These are phyloP conservation scores for Brassica nigra DNA, from an alignment of 345 rosid genomes.

Conservation along the genomic window DNA sequence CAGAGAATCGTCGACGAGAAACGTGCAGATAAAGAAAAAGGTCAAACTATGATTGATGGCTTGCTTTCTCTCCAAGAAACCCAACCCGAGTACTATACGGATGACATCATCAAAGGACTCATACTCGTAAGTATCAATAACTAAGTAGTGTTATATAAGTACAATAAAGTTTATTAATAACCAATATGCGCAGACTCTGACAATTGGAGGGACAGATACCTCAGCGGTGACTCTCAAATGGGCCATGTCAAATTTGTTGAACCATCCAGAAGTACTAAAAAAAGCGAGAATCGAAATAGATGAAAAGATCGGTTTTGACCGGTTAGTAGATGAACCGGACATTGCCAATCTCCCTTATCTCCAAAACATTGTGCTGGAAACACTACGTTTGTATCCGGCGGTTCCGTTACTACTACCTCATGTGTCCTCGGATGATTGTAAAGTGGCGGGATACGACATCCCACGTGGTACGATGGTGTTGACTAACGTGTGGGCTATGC, in stretches of 20 bases:
- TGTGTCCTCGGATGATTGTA: constrained; percentile 45
- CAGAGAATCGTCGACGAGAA: constrained; percentile 53
- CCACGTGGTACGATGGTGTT: constrained; percentile 50
- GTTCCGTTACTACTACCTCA: constrained; percentile 57
- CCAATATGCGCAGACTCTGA: constrained; percentile 31
- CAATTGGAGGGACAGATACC: constrained; percentile 56
- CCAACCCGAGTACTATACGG: constrained; percentile 50
- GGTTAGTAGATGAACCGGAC: constrained; percentile 48
- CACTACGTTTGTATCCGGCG: constrained; percentile 47
- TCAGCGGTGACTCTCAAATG: constrained; percentile 57
- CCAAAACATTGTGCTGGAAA: constrained; percentile 45
- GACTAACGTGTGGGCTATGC: constrained; percentile 58
- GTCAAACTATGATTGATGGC: constrained; percentile 50
- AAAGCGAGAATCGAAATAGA: constrained; percentile 48
- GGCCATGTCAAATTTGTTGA: constrained; percentile 53
- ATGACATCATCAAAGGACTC: constrained; percentile 56
- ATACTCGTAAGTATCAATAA: constrained; percentile 25
- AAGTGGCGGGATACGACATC: constrained; percentile 47
- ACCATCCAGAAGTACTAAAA: constrained; percentile 39
- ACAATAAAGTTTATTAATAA: not conserved
- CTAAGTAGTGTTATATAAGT: not conserved
- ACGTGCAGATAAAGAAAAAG: constrained; percentile 26
- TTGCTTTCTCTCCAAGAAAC: constrained; percentile 51
- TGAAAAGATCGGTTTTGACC: constrained; percentile 37
- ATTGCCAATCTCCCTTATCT: constrained; percentile 44